These are phyloP conservation scores for Ogataea henricii DNA, from an alignment of 805 yeast genomes.

Conservation along the genomic window DNA sequence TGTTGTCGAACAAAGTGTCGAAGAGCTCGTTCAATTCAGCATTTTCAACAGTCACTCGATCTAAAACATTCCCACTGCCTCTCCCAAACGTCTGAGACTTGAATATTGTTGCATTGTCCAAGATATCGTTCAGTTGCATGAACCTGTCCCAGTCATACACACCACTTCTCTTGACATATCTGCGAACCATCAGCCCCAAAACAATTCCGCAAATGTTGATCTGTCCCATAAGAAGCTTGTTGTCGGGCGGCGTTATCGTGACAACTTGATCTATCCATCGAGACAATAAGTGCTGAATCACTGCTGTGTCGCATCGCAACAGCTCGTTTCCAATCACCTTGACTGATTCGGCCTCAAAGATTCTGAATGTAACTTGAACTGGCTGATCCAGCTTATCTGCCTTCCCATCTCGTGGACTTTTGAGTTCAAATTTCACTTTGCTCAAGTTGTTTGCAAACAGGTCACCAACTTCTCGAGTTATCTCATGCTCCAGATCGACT, in stretches of 20 bases:
- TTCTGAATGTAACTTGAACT: neutral
- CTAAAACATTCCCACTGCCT: neutral
- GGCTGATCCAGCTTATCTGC: neutral
- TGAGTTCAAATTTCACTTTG: neutral
- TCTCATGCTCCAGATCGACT: neutral
- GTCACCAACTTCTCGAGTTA: neutral
- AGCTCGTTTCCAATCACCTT: slow-evolving; percentile 6
- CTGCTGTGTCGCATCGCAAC: neutral
- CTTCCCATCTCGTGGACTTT: neutral
- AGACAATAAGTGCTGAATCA: neutral
- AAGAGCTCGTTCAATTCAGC: slow-evolving; percentile 7
- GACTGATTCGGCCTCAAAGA: slow-evolving; percentile 4
- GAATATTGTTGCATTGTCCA: slow-evolving; percentile 11
- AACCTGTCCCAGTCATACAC: slow-evolving; percentile 9
- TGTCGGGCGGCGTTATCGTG: neutral
- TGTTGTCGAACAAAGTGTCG: slow-evolving; percentile 16
- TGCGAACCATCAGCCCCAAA: slow-evolving; percentile 6
- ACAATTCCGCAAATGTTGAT: neutral
- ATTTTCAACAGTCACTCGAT: slow-evolving; percentile 5
- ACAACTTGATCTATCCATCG: slow-evolving; percentile 1
- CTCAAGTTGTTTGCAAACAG: neutral
- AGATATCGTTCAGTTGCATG: slow-evolving; percentile 2
- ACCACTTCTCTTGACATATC: neutral
- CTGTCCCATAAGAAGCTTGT: neutral
- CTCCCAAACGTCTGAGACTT: slow-evolving; percentile 4